Conservation (phyloP, 495 filamentous ascomycete genomes). For the Aspergillus egyptiacus region DNA sequence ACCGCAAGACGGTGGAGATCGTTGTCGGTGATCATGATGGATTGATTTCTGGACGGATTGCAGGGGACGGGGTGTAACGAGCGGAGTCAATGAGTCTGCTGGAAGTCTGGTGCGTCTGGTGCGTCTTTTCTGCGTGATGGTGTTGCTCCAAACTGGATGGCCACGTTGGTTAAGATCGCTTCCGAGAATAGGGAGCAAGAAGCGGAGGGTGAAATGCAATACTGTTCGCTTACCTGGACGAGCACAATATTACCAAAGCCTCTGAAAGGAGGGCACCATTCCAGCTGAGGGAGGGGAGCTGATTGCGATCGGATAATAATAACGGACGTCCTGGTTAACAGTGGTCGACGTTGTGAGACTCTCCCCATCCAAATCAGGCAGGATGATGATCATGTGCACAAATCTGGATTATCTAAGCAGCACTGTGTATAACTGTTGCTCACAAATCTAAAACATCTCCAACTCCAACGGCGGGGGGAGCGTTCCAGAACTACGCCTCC, state of each 20-base stretch:
- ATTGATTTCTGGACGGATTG: background rate
- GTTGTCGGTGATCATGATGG: constrained; percentile 77
- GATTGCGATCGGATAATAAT: background rate
- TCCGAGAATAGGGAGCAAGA: background rate
- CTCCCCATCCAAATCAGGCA: background rate
- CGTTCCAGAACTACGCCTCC: background rate
- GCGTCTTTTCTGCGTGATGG: background rate
- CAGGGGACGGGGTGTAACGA: background rate
- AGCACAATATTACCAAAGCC: background rate
- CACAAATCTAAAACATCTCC: constrained; percentile 4
- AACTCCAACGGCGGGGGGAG: background rate
- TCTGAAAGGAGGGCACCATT: background rate
- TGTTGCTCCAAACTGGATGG: constrained; percentile 1
- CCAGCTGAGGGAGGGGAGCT: background rate
- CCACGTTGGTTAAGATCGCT: constrained; percentile 11
- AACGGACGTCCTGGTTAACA: background rate
- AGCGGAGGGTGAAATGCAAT: background rate
- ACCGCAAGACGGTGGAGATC: constrained; percentile 82
- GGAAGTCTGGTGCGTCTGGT: background rate
- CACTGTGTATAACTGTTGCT: background rate
- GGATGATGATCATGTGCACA: background rate
- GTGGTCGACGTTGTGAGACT: constrained; percentile 3
- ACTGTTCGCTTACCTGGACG: background rate
- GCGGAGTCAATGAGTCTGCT: background rate
- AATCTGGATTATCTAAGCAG: constrained; percentile 1